Conservation (phyloP, 2,329 filamentous ascomycete genomes). For the Colletotrichum orchidophilum region DNA sequence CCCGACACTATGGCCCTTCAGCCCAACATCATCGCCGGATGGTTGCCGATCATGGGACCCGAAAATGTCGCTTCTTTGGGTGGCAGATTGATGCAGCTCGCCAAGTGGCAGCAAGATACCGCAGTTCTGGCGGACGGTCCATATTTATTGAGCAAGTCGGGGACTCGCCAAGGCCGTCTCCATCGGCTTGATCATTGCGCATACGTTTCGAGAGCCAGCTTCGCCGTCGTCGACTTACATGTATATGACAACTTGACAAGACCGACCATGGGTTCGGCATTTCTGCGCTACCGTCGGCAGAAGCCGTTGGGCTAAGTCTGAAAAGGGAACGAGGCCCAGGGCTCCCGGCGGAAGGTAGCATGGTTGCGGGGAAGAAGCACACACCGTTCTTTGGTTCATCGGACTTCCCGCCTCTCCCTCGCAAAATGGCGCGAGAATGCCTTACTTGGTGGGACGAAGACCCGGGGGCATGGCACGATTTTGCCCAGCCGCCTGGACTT, state of each 20-base stretch:
- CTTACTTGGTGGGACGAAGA: conserved; percentile 16
- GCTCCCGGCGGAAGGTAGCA: conserved; percentile 13
- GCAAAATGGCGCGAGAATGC: conserved; percentile 16
- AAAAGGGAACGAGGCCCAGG: conserved; percentile 2
- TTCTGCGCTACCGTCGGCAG: conserved; percentile 6
- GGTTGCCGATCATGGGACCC: not conserved
- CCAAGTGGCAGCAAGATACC: not conserved
- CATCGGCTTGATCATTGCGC: not conserved
- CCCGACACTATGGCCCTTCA: not conserved
- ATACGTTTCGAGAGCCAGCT: not conserved
- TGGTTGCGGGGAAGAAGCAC: conserved; percentile 14
- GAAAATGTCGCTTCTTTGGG: not conserved
- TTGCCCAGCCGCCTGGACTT: not conserved
- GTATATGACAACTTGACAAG: not conserved
- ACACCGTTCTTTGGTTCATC: conserved; percentile 21
- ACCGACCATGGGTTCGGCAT: not conserved
- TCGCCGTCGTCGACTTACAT: not conserved
- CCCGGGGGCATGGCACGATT: conserved; percentile 21
- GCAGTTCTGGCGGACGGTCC: not conserved
- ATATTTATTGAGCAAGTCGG: not conserved
- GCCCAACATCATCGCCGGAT: not conserved
- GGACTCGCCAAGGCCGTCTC: not conserved
- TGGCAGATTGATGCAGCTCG: not conserved
- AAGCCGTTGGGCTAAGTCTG: conserved; percentile 6
- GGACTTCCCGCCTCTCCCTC: conserved; percentile 10